Evolutionary conservation across 805 yeast species (phyloP).

Genomic region (Starmerella bacillaris): DNA sequence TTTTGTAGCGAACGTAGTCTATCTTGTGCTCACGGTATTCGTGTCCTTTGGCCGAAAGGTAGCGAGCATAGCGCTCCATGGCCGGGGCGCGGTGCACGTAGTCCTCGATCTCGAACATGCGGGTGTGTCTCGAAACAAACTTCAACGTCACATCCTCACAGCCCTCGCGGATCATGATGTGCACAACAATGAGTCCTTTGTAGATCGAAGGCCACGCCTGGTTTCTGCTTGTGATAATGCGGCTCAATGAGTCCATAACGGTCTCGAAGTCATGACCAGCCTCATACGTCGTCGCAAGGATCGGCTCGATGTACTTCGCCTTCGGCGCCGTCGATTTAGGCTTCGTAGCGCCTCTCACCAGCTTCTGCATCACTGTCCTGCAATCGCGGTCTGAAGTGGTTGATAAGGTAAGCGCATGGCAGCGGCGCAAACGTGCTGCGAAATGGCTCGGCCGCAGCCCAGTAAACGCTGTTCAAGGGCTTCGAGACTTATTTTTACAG

Average conservation of each 20-base stretch:
- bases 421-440: too few relatives aligned
- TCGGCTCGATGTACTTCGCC: conserved; percentile 88
- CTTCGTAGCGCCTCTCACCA: conserved; percentile 20
- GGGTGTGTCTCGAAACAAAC: conserved; percentile 35
- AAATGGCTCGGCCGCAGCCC: too few relatives aligned
- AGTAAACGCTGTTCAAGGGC: too few relatives aligned
- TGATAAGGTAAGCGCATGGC: too few relatives aligned
- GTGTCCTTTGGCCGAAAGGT: conserved; percentile 47
- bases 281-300: conserved; percentile 48
- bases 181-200: conserved; percentile 69
- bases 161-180: conserved; percentile 86
- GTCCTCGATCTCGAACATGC: conserved; percentile 32
- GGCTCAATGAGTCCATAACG: conserved; percentile 46
- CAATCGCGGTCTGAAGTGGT: too few relatives aligned
- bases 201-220: conserved; percentile 82
- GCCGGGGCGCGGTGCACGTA: conserved; percentile 21
- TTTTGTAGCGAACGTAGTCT: conserved; percentile 56
- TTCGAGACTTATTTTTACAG: too few relatives aligned
- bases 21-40: conserved; percentile 46
- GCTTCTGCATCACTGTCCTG: conserved; percentile 18
- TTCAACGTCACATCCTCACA: conserved; percentile 54
- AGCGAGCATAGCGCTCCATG: conserved; percentile 49
- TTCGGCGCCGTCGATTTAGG: conserved; percentile 84
- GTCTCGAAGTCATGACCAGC: conserved; percentile 45
- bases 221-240: conserved; percentile 41